Percentiles rank a stretch among this genome's conserved stretches.
Evolutionary conservation across 2,329 filamentous ascomycete species (phyloP).

Genomic region (Exophiala sideris): DNA sequence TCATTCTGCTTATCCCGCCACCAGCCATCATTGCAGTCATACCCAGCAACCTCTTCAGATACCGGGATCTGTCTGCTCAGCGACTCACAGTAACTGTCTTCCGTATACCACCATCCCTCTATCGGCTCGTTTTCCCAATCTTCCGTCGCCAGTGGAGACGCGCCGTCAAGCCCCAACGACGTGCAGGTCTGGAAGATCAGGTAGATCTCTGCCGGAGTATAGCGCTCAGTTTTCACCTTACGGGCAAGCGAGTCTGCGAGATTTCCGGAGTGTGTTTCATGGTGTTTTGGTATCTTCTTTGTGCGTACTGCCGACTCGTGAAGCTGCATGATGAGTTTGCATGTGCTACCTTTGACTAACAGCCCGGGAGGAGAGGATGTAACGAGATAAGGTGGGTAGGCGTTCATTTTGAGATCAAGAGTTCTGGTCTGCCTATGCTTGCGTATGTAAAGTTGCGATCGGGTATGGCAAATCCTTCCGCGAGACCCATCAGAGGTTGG

Average conservation of each 20-base stretch:
- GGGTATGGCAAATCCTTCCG: no score
- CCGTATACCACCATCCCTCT: conserved; percentile 17
- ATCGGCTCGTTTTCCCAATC: conserved; percentile 16
- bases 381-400: conserved; percentile 13
- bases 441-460: no score
- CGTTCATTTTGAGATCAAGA: not conserved
- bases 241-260: not conserved
- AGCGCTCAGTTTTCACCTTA: conserved; percentile 1
- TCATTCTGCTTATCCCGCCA: conserved; percentile 5
- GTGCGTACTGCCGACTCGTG: not conserved
- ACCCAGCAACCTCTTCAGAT: conserved; percentile 4
- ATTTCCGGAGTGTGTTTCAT: not conserved
- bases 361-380: not conserved
- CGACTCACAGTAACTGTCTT: conserved; percentile 14
- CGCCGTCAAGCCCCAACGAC: not conserved
- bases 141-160: conserved; percentile 5
- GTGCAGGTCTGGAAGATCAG: conserved; percentile 8
- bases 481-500: no score
- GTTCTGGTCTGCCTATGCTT: not conserved
- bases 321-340: conserved; percentile 11
- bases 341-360: conserved; percentile 16
- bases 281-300: not conserved
- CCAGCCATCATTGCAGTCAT: conserved; percentile 14
- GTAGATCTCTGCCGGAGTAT: conserved; percentile 1
- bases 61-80: conserved; percentile 9